Percentiles rank a stretch among this genome's conserved stretches.
Evolutionary conservation across 2,329 filamentous ascomycete species (phyloP).

Genomic region (Aotearoamyces nothofagi): DNA sequence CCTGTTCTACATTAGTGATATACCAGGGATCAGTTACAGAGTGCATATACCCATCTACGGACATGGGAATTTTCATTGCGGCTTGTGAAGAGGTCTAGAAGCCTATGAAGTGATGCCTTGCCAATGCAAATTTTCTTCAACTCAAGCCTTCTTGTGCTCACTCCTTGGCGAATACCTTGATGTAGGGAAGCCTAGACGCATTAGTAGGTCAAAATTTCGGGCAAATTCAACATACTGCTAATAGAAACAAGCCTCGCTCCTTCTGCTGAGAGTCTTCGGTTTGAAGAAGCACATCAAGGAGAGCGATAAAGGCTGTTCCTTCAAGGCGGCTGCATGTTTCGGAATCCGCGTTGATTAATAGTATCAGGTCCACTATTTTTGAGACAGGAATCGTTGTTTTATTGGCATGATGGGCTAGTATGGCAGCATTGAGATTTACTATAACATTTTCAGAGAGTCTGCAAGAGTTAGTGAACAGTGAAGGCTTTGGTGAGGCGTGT

Average conservation of each 20-base stretch:
- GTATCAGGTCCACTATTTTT: background rate
- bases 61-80: slow-evolving; percentile 4
- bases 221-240: slow-evolving; percentile 11
- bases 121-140: slow-evolving; percentile 7
- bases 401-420: background rate
- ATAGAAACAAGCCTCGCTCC: slow-evolving; percentile 13
- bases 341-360: slow-evolving; percentile 1
- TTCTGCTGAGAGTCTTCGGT: slow-evolving; percentile 8
- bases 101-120: slow-evolving; percentile 6
- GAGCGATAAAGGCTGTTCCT: slow-evolving; percentile 6
- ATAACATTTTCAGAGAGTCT: background rate
- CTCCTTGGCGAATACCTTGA: slow-evolving; percentile 1
- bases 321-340: slow-evolving; percentile 11
- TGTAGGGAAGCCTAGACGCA: slow-evolving; percentile 8
- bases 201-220: slow-evolving; percentile 1
- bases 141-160: background rate
- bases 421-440: background rate
- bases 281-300: slow-evolving; percentile 10
- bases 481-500: too few species aligned
- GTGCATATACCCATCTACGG: slow-evolving; percentile 14
- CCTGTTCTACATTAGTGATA: slow-evolving; percentile 4
- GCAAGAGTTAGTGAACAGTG: too few species aligned
- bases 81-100: slow-evolving; percentile 11
- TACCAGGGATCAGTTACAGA: background rate
- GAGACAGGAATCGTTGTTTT: background rate